Evolutionary conservation across 129 eudicot genomes (phyloP).

Genomic region (Flaveria robusta): DNA sequence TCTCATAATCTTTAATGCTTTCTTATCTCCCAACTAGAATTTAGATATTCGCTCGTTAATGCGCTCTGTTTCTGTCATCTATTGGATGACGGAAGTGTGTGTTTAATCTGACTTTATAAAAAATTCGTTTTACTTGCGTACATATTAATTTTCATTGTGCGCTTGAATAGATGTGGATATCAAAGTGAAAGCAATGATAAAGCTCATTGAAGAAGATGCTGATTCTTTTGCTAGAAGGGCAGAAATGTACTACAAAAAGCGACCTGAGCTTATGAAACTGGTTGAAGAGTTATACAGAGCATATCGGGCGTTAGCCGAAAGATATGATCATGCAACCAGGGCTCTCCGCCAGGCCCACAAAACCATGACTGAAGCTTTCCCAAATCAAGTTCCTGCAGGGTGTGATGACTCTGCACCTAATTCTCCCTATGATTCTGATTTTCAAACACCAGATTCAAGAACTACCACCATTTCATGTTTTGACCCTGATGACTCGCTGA

Average conservation of each 20-base stretch:
- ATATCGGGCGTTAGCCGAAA: slow-evolving; percentile 88
- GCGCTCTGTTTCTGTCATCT: neutral
- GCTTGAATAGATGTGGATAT: slow-evolving; percentile 67
- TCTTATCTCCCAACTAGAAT: slow-evolving; percentile 11
- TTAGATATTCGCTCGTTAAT: neutral
- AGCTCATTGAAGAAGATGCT: slow-evolving; percentile 91
- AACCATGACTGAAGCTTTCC: slow-evolving; percentile 85
- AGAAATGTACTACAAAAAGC: slow-evolving; percentile 92
- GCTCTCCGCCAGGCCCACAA: slow-evolving; percentile 92
- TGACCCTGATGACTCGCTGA: slow-evolving; percentile 49
- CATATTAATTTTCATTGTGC: neutral
- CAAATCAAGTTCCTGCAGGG: slow-evolving; percentile 67
- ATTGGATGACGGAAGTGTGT: neutral
- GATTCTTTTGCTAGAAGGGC: slow-evolving; percentile 95
- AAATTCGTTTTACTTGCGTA: neutral
- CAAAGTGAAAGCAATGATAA: slow-evolving; percentile 85
- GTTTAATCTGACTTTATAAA: neutral
- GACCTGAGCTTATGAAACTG: slow-evolving; percentile 91
- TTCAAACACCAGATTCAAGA: slow-evolving; percentile 60
- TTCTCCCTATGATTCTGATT: slow-evolving; percentile 49
- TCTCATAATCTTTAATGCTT: neutral
- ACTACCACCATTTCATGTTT: slow-evolving; percentile 36
- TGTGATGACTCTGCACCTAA: slow-evolving; percentile 58
- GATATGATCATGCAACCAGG: slow-evolving; percentile 98
- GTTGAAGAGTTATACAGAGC: slow-evolving; percentile 95